These are phyloP conservation scores for Globisporangium acanthophoron DNA, from an alignment of 352 stramenopile species.

Conservation along the genomic window DNA sequence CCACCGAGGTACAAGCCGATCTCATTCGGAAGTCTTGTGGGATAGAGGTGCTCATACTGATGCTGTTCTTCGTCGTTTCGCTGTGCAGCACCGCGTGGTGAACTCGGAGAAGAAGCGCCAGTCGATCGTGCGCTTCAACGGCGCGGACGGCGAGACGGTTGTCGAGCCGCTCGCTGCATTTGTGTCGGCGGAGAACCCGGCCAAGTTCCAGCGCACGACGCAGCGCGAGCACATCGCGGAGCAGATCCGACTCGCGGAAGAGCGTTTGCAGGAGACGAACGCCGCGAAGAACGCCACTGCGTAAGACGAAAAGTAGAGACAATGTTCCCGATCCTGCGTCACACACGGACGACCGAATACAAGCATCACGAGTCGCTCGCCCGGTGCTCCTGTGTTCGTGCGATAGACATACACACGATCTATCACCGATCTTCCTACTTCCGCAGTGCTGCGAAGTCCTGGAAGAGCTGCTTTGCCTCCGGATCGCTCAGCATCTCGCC, in stretches of 20 bases:
- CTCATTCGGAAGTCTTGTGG: neutral
- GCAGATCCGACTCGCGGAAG: constrained; percentile 44
- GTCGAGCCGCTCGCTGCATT: constrained; percentile 61
- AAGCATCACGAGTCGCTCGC: neutral
- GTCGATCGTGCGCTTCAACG: constrained; percentile 83
- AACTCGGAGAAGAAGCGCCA: constrained; percentile 72
- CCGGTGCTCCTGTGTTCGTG: neutral
- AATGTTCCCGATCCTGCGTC: neutral
- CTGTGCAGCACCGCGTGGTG: constrained; percentile 59
- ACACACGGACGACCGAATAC: neutral
- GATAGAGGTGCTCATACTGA: neutral
- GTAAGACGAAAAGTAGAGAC: neutral
- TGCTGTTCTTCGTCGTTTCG: neutral
- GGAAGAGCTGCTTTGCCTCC: constrained; percentile 54
- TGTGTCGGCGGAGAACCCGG: constrained; percentile 36
- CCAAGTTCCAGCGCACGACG: constrained; percentile 59
- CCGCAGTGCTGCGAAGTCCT: constrained; percentile 58
- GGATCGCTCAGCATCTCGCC: constrained; percentile 63
- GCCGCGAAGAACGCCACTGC: constrained; percentile 19
- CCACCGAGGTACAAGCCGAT: constrained; percentile 47
- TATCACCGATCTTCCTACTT: constrained; percentile 26
- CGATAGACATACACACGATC: neutral
- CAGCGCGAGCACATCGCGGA: constrained; percentile 56
- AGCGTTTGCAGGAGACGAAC: constrained; percentile 59
- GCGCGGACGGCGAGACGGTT: constrained; percentile 61